Evolutionary conservation across 2,329 filamentous ascomycete genomes (phyloP).

Genomic region (Ascochyta koolunga): DNA sequence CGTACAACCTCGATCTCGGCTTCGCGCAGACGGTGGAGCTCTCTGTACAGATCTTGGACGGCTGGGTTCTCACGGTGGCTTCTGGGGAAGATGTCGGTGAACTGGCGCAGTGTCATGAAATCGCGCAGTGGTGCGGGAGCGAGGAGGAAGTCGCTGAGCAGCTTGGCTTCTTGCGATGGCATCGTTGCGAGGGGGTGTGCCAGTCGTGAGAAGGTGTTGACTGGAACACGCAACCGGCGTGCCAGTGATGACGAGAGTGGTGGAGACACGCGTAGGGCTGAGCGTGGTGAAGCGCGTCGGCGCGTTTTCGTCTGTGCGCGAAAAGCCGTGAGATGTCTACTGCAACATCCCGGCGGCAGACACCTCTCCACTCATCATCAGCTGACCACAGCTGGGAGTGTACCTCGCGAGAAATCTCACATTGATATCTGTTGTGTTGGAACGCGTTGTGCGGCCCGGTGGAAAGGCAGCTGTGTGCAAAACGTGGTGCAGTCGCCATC

Average conservation of each 20-base stretch:
- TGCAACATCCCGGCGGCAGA: neutral
- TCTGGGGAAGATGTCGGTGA: constrained; percentile 77
- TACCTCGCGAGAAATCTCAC: neutral
- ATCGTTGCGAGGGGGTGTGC: constrained; percentile 51
- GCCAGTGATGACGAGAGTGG: constrained; percentile 25
- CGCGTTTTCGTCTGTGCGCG: constrained; percentile 28
- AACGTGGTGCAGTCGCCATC: constrained; percentile 23
- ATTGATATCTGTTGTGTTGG: constrained; percentile 6
- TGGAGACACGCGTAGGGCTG: constrained; percentile 11
- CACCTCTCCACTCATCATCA: neutral
- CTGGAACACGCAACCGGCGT: neutral
- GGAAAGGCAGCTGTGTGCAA: constrained; percentile 19
- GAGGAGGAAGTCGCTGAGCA: constrained; percentile 79
- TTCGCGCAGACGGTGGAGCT: constrained; percentile 77
- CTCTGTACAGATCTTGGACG: constrained; percentile 74
- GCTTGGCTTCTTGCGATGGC: constrained; percentile 75
- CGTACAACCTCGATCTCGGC: constrained; percentile 71
- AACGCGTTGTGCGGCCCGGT: constrained; percentile 1
- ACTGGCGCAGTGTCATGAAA: constrained; percentile 75
- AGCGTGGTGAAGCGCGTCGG: constrained; percentile 29
- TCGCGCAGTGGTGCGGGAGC: constrained; percentile 75
- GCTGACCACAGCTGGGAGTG: constrained; percentile 7
- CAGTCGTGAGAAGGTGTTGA: neutral
- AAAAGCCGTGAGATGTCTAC: constrained; percentile 22
- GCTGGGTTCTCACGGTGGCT: constrained; percentile 69